Base-by-base conservation (phyloP, 2,329 filamentous ascomycete genomes). In the Chrysoporthe puriensis region DNA sequence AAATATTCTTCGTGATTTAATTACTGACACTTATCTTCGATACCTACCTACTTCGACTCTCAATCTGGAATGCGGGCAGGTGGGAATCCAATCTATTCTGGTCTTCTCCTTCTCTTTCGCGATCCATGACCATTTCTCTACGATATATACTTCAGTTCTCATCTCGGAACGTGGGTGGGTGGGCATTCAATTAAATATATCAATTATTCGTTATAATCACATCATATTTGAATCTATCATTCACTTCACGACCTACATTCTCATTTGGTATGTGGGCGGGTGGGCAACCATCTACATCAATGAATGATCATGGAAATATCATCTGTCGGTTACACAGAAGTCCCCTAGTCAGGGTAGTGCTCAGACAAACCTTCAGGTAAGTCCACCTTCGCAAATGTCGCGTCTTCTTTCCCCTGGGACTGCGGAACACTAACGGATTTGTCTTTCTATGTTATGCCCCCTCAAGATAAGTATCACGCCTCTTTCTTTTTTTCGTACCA, bases 121-220 rank as follows among this genome's bases (percentile, higher is more conserved):
- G 13, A 54, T 34, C 26, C 18, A 36, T 36, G 9, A 11, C 14
- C 16, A 7, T 57, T n/a, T 16, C 13, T n/a, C 13, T 4, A 46
- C 2, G 4, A 13, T 14, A 46, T 16, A 7, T n/a, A 46, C 4
- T n/a, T 46, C 11, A 18, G 11, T 14, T 46, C 54, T 40, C 54
- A 57, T 40, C 32, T 16, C 32, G 50, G 50, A 54, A 54, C 50
- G 50, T 34, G 50, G 50, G 50, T 21, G 50, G 50, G 50, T 34
- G 50, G 50, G 50, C 26, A 54, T 40, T 16, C 54, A 57, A 36
- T 57, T 26, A 26, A 26, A 26, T 26, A 26, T 26, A 26, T 26
- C 26, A 26, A 26, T 26, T 26, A 26, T 26, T 26, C 26, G 26
- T 26, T 26, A 26, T 26, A 26, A 26, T 26, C 26, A 26, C 26